These are phyloP conservation scores for Hypocreales sp. DNA, from an alignment of 2,329 filamentous ascomycete genomes.

Conservation along the genomic window DNA sequence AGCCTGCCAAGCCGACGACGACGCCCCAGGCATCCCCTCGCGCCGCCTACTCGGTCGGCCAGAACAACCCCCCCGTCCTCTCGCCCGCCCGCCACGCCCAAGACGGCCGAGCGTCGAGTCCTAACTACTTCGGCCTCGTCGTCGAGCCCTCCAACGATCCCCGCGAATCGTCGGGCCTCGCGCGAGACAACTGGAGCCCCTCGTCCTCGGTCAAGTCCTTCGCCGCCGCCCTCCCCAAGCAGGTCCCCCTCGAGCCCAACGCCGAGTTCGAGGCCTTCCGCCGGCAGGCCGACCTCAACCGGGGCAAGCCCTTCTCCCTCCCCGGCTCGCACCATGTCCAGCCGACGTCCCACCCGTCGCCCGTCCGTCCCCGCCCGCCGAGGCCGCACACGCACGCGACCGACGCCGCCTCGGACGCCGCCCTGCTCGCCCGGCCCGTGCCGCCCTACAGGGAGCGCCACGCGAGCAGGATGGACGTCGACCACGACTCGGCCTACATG, in stretches of 20 bases:
- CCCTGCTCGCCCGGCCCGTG: slow-evolving; percentile 9
- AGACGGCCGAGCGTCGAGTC: slow-evolving; percentile 42
- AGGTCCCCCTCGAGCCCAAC: slow-evolving; percentile 58
- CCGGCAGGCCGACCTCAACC: slow-evolving; percentile 53
- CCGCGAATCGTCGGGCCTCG: slow-evolving; percentile 46
- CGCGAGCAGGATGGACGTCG: slow-evolving; percentile 24
- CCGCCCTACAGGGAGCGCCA: slow-evolving; percentile 8
- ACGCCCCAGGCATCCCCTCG: slow-evolving; percentile 39
- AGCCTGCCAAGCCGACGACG: slow-evolving; percentile 26
- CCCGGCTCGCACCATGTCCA: slow-evolving; percentile 28
- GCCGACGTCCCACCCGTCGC: slow-evolving; percentile 12
- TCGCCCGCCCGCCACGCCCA: slow-evolving; percentile 23
- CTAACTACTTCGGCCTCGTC: slow-evolving; percentile 76
- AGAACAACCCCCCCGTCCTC: slow-evolving; percentile 34
- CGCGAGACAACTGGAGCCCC: slow-evolving; percentile 60
- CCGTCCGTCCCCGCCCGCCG: slow-evolving; percentile 24
- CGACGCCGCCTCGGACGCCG: slow-evolving; percentile 22
- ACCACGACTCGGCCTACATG: slow-evolving; percentile 38
- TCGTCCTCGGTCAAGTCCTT: slow-evolving; percentile 59
- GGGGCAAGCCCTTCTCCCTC: slow-evolving; percentile 28
- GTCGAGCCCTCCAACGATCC: slow-evolving; percentile 45
- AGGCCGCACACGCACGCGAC: slow-evolving; percentile 33
- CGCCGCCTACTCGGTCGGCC: slow-evolving; percentile 36
- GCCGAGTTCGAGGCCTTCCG: slow-evolving; percentile 71
- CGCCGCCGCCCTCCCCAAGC: slow-evolving; percentile 49